Evolutionary conservation across 1,139 yeast genomes (phyloP).

Genomic region (Blastobotrys ciferrii): DNA sequence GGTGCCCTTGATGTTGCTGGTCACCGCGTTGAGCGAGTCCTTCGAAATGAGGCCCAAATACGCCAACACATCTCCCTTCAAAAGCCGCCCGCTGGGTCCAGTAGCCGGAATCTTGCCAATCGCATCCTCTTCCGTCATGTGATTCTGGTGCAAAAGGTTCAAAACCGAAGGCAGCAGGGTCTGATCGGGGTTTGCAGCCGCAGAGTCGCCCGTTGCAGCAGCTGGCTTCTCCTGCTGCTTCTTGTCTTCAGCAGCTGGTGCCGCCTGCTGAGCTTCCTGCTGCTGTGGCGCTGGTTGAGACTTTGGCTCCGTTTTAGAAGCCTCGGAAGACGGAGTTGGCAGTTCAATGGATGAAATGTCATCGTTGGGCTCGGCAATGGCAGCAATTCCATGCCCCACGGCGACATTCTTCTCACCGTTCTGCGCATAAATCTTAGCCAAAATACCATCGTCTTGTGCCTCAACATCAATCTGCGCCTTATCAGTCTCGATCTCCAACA

Average conservation of each 20-base stretch:
- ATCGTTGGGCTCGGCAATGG: slow-evolving; percentile 83
- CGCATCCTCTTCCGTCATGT: slow-evolving; percentile 69
- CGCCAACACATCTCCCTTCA: slow-evolving; percentile 90
- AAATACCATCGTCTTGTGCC: slow-evolving; percentile 85
- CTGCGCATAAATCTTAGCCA: slow-evolving; percentile 69
- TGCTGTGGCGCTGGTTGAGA: slow-evolving; percentile 25
- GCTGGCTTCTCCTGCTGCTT: slow-evolving; percentile 19
- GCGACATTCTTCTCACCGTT: slow-evolving; percentile 77
- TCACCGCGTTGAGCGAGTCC: slow-evolving; percentile 51
- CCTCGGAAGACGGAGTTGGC: slow-evolving; percentile 44
- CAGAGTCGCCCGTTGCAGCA: slow-evolving; percentile 20
- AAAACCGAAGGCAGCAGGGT: slow-evolving; percentile 80
- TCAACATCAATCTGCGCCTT: slow-evolving; percentile 92
- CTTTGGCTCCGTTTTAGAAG: slow-evolving; percentile 28
- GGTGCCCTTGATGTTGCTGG: slow-evolving; percentile 55
- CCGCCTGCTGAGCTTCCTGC: too few species aligned
- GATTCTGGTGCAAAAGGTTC: slow-evolving; percentile 57
- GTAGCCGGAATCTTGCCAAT: slow-evolving; percentile 70
- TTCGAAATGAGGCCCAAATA: slow-evolving; percentile 68
- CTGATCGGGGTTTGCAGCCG: slow-evolving; percentile 55
- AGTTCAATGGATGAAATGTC: slow-evolving; percentile 62
- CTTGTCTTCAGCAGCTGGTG: slow-evolving; percentile 20
- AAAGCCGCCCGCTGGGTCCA: slow-evolving; percentile 83
- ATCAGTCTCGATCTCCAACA: slow-evolving; percentile 88
- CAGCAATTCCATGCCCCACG: slow-evolving; percentile 90